These are phyloP conservation scores for Lipomyces spencermartinsiae DNA, from an alignment of 805 yeast genomes.

Conservation along the genomic window DNA sequence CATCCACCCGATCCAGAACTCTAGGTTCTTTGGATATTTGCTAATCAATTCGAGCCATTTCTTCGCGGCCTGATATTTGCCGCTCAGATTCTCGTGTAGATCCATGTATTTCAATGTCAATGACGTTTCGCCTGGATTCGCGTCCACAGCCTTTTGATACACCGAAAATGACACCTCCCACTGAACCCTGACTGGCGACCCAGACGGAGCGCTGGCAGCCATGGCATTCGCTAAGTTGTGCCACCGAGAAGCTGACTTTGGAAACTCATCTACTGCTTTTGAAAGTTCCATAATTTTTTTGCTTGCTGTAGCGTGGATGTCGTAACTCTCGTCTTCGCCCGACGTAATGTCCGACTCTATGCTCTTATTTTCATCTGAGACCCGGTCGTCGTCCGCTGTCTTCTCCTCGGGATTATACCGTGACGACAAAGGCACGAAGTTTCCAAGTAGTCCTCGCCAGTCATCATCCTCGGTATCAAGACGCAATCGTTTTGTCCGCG, in stretches of 20 bases:
- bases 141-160: conserved; percentile 23
- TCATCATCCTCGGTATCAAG: not conserved
- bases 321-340: conserved; percentile 16
- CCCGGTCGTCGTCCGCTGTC: not conserved
- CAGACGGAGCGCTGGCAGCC: conserved; percentile 3
- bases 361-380: not conserved
- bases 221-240: conserved; percentile 22
- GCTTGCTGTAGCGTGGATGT: conserved; percentile 9
- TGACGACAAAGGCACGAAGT: not conserved
- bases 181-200: conserved; percentile 3
- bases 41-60: conserved; percentile 15
- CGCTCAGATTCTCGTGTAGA: conserved; percentile 23
- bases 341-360: conserved; percentile 6
- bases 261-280: conserved; percentile 21
- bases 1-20: conserved; percentile 26
- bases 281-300: conserved; percentile 10
- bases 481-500: conserved; percentile 4
- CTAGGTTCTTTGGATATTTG: conserved; percentile 18
- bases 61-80: conserved; percentile 30
- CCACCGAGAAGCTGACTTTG: conserved; percentile 22
- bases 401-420: not conserved
- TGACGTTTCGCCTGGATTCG: conserved; percentile 20
- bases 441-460: not conserved
- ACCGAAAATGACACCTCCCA: conserved; percentile 31
- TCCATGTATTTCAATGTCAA: conserved; percentile 18